Percentiles rank a stretch among this genome's conserved stretches.
Evolutionary conservation across 2,329 filamentous ascomycete species (phyloP).

Genomic region (Fusarium pseudograminearum): DNA sequence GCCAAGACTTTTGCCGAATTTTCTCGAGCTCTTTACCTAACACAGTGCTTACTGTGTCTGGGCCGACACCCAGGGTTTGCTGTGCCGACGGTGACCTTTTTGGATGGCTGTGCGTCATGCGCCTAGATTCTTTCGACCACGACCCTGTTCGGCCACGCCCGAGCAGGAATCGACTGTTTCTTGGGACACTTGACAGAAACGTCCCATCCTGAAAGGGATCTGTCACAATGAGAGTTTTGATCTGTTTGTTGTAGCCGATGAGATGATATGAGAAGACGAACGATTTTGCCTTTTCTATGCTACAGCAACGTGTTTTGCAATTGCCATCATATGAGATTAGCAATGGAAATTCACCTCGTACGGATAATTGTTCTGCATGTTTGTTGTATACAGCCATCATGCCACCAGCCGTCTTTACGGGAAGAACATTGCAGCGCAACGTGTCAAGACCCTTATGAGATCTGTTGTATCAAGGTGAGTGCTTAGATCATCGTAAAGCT

Average conservation of each 20-base stretch:
- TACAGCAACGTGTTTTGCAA: neutral
- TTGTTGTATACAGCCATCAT: slow-evolving; percentile 4
- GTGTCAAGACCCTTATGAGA: neutral
- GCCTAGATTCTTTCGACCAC: slow-evolving; percentile 27
- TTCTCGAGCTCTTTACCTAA: slow-evolving; percentile 4
- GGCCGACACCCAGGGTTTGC: slow-evolving; percentile 25
- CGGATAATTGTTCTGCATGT: neutral
- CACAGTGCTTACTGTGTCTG: slow-evolving; percentile 27
- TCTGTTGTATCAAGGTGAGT: neutral
- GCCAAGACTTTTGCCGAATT: slow-evolving; percentile 18
- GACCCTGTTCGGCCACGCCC: slow-evolving; percentile 44
- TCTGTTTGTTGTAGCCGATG: slow-evolving; percentile 15
- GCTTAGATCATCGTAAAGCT: neutral
- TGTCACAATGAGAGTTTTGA: slow-evolving; percentile 33
- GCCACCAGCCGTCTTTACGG: slow-evolving; percentile 5
- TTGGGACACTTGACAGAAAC: slow-evolving; percentile 32
- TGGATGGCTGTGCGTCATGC: slow-evolving; percentile 42
- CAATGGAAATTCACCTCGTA: slow-evolving; percentile 15
- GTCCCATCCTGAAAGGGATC: slow-evolving; percentile 34
- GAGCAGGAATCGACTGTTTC: slow-evolving; percentile 45
- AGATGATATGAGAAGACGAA: slow-evolving; percentile 29
- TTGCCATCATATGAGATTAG: slow-evolving; percentile 12
- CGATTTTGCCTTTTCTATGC: slow-evolving; percentile 7
- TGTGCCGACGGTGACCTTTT: slow-evolving; percentile 37
- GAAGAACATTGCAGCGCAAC: slow-evolving; percentile 4